phyloP scores from a whole-genome alignment of 192 early-diverging fungal species.

The Funneliformis mosseae region DNA sequence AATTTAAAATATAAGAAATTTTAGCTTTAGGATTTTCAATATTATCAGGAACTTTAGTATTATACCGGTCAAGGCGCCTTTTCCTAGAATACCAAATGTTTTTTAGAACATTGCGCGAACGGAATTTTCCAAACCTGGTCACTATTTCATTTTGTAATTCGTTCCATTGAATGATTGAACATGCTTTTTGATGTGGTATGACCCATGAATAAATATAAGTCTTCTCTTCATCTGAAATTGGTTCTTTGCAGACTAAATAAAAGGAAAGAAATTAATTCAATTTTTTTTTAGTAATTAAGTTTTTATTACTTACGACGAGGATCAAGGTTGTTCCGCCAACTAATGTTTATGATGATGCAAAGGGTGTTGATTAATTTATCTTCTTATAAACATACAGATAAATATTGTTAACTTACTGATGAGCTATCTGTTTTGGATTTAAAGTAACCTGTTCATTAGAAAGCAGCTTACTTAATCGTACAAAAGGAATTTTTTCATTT shows the following conservation, averaged over 20 bases:
- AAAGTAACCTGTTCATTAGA: no score
- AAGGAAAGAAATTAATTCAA: no score
- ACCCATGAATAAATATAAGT: background rate
- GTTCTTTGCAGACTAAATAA: background rate
- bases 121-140: background rate
- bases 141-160: background rate
- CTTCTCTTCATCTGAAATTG: background rate
- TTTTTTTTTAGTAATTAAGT: background rate
- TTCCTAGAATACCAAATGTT: background rate
- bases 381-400: background rate
- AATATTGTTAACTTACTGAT: no score
- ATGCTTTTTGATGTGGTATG: background rate
- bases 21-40: no score
- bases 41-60: no score
- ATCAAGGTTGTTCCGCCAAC: background rate
- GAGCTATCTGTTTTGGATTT: no score
- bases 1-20: no score
- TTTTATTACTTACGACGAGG: background rate
- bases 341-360: background rate
- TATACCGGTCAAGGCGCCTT: background rate
- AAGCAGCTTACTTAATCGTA: no score
- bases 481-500: no score
- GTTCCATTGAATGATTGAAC: background rate
- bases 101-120: background rate
- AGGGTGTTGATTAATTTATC: background rate